Base-by-base conservation (phyloP, 2,329 filamentous ascomycete species). In the Colletotrichum simmondsii region DNA sequence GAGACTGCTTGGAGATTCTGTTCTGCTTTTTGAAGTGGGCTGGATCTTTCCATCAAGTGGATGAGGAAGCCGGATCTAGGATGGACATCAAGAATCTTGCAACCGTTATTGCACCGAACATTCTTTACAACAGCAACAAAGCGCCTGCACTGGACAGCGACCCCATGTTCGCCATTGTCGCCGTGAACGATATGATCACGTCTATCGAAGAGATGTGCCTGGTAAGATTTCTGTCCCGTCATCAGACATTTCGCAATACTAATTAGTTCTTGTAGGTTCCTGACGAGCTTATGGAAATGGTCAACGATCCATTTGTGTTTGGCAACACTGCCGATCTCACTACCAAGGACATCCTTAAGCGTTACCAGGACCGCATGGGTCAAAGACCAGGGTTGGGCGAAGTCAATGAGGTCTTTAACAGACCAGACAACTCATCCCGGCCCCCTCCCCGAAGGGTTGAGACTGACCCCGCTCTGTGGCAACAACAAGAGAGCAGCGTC, bases 71-170 rank as follows among this genome's bases (percentile, higher is more conserved):
- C 26, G 97, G 97, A 30, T 98, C 96, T 77, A 98, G 98, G 87
- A 99, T 99, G 97, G 97, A 99, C 81, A 94, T 97, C 65, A 95
- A 97, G 85, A 99, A 99, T 79, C 89, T 99, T 75, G 95, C 97
- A 4, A 98, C 97, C 3, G 97, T 99, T 75, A 98, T 99, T 82
- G 95, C 96, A 5, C 97, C 97, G 0, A 99, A 99, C 78, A 95
- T 99, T 74, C 88, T 98, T 14, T 95, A 94, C 77, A 94, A 92
- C 76, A 87, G 87, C 76, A 84, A 89, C 54, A 93, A 92, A 80
- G 88, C 87, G 61, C 87, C 89, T 7, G 90, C 90, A 56, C 90
- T 95, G 75, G 96, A 97, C 77, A 92, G 92, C 78, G 95, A 98
- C 77, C 97, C 95, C 74, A 98, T 98, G 85, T 90, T 94, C 78